These are phyloP conservation scores for Coemansia sp. DNA, from an alignment of 192 early-diverging fungal species.

Conservation along the genomic window DNA sequence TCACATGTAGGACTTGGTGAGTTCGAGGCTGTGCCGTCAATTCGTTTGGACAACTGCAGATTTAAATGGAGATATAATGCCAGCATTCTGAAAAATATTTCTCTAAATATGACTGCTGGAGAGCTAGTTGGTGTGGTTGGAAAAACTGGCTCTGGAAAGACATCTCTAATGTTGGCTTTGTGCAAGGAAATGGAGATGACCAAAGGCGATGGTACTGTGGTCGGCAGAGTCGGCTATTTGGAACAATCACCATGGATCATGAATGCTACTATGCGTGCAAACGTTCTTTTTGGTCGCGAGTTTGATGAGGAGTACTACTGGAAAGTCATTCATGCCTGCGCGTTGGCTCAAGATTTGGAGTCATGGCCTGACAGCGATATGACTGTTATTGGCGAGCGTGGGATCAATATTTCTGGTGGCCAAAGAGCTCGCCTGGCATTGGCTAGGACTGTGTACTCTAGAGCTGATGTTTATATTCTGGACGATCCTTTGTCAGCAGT, in stretches of 20 bases:
- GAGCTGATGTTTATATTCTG: no score
- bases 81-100: conserved; percentile 36
- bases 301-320: background rate
- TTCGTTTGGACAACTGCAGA: background rate
- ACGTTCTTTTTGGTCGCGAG: no score
- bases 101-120: conserved; percentile 55
- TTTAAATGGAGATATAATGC: background rate
- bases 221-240: conserved; percentile 71
- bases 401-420: no score
- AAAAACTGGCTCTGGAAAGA: conserved; percentile 77
- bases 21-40: background rate
- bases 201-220: conserved; percentile 49
- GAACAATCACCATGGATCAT: conserved; percentile 62
- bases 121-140: conserved; percentile 76
- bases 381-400: background rate
- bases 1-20: background rate
- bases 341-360: background rate
- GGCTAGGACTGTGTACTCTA: no score
- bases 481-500: no score
- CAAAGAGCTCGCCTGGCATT: no score
- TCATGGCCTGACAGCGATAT: conserved; percentile 3
- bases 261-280: no score
- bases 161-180: conserved; percentile 71
- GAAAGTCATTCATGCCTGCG: conserved; percentile 1
- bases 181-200: conserved; percentile 72